A percentile compares a stretch with the other conserved stretches of the same genome.
These are phyloP conservation scores for Saposhnikovia divaricata DNA, from an alignment of 129 eudicot genomes.

Conservation along the genomic window DNA sequence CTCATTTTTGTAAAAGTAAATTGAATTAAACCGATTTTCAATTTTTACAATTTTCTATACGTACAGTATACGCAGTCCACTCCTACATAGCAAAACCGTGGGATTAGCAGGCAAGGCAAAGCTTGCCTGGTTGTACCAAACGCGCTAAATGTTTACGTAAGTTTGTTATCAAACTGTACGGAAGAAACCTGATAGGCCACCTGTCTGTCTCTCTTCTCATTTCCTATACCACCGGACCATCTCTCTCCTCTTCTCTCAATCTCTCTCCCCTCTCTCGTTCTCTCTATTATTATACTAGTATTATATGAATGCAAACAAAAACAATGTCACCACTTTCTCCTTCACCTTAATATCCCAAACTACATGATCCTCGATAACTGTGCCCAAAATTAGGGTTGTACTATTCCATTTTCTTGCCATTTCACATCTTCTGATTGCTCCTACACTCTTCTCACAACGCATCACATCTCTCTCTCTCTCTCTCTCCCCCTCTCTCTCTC, in stretches of 20 bases:
- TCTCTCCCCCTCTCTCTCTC: background rate
- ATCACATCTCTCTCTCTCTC: background rate
- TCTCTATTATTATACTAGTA: background rate
- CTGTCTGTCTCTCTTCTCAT: slow-evolving; percentile 1
- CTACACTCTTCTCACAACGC: background rate
- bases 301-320: background rate
- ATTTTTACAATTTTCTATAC: too few species aligned
- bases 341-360: background rate
- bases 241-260: background rate
- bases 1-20: too few species aligned
- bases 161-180: background rate
- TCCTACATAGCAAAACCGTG: background rate
- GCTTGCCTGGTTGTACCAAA: background rate
- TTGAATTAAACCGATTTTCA: too few species aligned
- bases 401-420: background rate
- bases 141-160: background rate
- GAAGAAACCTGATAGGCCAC: background rate
- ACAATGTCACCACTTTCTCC: background rate
- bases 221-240: slow-evolving; percentile 5
- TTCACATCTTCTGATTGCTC: background rate
- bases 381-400: slow-evolving; percentile 1
- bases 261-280: background rate
- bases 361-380: background rate
- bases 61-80: too few species aligned
- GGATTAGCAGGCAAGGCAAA: background rate